Conservation (phyloP, 2,329 filamentous ascomycete genomes). For the Geoglossum cookeanum region DNA sequence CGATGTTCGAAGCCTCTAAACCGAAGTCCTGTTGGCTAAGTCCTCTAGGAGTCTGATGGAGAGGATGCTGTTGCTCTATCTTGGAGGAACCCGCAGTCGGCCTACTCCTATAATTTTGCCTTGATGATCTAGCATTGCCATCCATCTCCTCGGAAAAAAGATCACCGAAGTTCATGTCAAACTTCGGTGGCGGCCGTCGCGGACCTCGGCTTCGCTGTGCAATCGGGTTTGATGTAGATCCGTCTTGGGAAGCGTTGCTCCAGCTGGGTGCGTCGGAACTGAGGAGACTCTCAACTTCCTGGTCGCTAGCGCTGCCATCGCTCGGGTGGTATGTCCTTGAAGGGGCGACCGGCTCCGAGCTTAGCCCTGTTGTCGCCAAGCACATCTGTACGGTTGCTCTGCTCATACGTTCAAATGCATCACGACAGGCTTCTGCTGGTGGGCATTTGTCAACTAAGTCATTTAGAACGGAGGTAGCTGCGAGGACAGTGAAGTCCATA, state of each 20-base stretch:
- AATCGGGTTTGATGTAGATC: slow-evolving; percentile 18
- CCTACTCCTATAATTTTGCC: slow-evolving; percentile 16
- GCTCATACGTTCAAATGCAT: slow-evolving; percentile 87
- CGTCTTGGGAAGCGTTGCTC: slow-evolving; percentile 13
- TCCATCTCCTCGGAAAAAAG: slow-evolving; percentile 26
- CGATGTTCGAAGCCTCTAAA: not conserved
- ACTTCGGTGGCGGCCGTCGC: slow-evolving; percentile 30
- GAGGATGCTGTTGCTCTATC: not conserved
- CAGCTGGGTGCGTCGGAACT: not conserved
- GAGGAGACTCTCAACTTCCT: not conserved
- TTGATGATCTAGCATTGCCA: slow-evolving; percentile 10
- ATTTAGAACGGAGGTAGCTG: slow-evolving; percentile 77
- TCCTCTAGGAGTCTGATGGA: not conserved
- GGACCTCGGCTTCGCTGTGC: slow-evolving; percentile 15
- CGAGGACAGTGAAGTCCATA: slow-evolving; percentile 90
- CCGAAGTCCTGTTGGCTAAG: not conserved
- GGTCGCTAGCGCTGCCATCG: not conserved
- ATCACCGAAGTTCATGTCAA: slow-evolving; percentile 37
- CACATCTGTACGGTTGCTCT: slow-evolving; percentile 94
- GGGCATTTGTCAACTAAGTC: slow-evolving; percentile 91
- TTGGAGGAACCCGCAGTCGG: not conserved
- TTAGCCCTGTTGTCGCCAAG: slow-evolving; percentile 45
- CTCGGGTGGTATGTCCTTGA: slow-evolving; percentile 9
- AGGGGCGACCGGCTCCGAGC: slow-evolving; percentile 10
- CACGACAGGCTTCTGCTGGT: slow-evolving; percentile 80